Base-by-base conservation (phyloP, 148 eudicot genomes). In the Rhododendron henanense region DNA sequence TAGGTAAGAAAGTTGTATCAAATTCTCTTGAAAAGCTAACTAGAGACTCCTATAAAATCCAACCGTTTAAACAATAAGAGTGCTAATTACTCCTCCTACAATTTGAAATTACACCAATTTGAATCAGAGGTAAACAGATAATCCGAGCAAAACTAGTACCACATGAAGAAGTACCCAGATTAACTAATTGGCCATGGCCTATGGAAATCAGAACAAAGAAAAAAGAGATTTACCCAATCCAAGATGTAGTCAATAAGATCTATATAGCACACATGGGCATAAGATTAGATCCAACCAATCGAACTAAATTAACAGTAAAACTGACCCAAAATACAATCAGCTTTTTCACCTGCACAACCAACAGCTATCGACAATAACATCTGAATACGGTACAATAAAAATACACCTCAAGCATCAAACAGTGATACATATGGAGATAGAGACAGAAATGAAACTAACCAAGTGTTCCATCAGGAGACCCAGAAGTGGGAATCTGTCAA, bases 251-350 rank as follows among this genome's bases (percentile, higher is more conserved):
- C 59, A 83, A 31, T 28, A 45, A 83, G 85, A 83, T 83, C 85
- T 33, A 71, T 33, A 71, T 69, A 48, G 4, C 47, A 47, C 39
- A 65, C 1, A 15, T n/a, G 85, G 28, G 25, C 45, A 18, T 50
- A 65, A 41, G 74, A 25, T 63, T 41, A 61, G 84, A 82, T 82
- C 74, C 84, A 59, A 59, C 19, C 51, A 61, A 83, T 10, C 23
- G 28, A 69, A 48, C 85, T 69, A 48, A 83, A 69, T 51, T 14
- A 83, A 67, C 78, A 83, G 75, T 83, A n/a, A 71, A 83, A 83
- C 85, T 37, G 21, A 83, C 21, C 14, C 25, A 44, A 61, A 63
- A 61, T 5, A 82, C 33, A 71, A 31, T 71, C 37, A 71, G 14
- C 7, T 69, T 71, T 67, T 35, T 44, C 55, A 63, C 74, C 73